Evolutionary conservation across 257 asterid species (phyloP).

Genomic region (Pogostemon cablin): DNA sequence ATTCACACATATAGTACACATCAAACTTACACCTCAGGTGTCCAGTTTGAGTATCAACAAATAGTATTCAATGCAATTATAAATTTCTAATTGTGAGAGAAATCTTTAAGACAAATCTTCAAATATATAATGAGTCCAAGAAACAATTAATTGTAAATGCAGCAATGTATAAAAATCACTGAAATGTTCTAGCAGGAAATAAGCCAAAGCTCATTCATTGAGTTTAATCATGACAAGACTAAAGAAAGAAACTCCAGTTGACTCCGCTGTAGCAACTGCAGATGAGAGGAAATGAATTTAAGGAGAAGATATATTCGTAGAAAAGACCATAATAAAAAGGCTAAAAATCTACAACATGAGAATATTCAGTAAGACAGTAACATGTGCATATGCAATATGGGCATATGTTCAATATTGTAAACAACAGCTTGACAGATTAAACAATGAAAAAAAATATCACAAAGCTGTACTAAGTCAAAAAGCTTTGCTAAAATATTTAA

Average conservation of each 20-base stretch:
- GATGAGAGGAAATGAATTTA: background rate
- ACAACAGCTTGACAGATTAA: conserved; percentile 13
- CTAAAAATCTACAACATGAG: background rate
- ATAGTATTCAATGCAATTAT: background rate
- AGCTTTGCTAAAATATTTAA: background rate
- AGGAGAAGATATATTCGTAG: background rate
- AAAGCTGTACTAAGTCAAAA: background rate
- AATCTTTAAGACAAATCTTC: too few relatives aligned
- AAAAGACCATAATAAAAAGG: background rate
- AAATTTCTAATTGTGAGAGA: too few relatives aligned
- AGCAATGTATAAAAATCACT: background rate
- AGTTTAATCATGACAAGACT: too few relatives aligned
- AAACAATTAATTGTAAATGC: background rate
- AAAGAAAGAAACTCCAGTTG: too few relatives aligned
- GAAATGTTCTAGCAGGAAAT: background rate
- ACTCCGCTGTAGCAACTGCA: background rate
- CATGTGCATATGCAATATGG: background rate
- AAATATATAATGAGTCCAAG: background rate
- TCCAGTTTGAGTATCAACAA: background rate
- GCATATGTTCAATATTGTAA: conserved; percentile 16
- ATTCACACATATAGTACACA: background rate
- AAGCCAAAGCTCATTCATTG: background rate
- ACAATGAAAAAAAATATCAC: background rate
- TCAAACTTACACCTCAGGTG: background rate
- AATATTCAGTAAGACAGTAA: background rate